Conservation (phyloP, 805 yeast genomes). For the Suhomyces sp. region DNA sequence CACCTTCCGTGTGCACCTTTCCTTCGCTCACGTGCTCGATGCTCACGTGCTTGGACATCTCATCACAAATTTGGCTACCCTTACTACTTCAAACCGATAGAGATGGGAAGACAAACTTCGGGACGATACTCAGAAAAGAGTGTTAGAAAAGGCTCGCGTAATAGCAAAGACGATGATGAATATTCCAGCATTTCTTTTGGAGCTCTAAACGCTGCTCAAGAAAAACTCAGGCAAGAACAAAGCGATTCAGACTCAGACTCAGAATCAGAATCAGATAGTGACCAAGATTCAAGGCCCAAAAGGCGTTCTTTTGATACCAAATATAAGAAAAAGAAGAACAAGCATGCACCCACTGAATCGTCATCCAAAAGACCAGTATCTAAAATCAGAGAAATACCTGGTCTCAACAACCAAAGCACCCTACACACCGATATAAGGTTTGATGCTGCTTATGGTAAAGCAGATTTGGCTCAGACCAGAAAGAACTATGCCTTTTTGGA, state of each 20-base stretch:
- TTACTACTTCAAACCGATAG: background rate
- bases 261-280: slow-evolving; percentile 5
- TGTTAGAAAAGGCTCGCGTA: background rate
- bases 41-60: background rate
- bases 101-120: background rate
- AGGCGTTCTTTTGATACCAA: background rate
- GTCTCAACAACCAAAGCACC: slow-evolving; percentile 44
- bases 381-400: slow-evolving; percentile 70
- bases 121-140: background rate
- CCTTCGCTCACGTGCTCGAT: background rate
- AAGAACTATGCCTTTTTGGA: slow-evolving; percentile 82
- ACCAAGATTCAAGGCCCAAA: slow-evolving; percentile 1
- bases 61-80: background rate
- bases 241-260: slow-evolving; percentile 13
- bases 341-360: slow-evolving; percentile 85
- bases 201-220: slow-evolving; percentile 58
- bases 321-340: slow-evolving; percentile 38
- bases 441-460: slow-evolving; percentile 84
- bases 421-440: slow-evolving; percentile 82
- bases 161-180: slow-evolving; percentile 40
- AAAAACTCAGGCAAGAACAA: slow-evolving; percentile 8
- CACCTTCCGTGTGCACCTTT: background rate
- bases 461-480: slow-evolving; percentile 64
- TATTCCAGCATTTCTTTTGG: slow-evolving; percentile 60
- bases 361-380: slow-evolving; percentile 73